These are phyloP conservation scores for Cutaneotrichosporon cyanovorans DNA, from an alignment of 1,284 basidiomycete genomes.

Conservation along the genomic window DNA sequence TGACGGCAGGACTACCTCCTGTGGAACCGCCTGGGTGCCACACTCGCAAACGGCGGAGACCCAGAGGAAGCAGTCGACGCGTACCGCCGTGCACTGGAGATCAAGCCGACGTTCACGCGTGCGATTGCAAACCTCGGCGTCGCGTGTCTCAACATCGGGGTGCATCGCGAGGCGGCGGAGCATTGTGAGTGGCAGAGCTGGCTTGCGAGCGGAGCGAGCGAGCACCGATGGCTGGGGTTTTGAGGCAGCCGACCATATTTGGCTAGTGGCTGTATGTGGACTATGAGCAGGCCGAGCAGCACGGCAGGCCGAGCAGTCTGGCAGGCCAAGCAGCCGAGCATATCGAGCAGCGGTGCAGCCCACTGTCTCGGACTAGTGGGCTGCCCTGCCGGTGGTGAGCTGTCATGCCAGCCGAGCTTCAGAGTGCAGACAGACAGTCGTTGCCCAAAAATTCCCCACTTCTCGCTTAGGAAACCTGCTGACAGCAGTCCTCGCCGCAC, in stretches of 20 bases:
- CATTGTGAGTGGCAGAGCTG: conserved; percentile 53
- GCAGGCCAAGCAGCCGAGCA: too few species aligned
- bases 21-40: conserved; percentile 95
- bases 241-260: background rate
- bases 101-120: conserved; percentile 91
- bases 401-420: too few species aligned
- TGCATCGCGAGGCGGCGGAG: conserved; percentile 91
- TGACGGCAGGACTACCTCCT: conserved; percentile 65
- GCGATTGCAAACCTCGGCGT: conserved; percentile 98
- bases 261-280: too few species aligned
- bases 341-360: too few species aligned
- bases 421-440: too few species aligned
- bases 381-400: too few species aligned
- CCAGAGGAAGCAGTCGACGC: conserved; percentile 94
- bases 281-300: too few species aligned
- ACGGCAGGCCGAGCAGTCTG: too few species aligned
- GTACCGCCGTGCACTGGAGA: conserved; percentile 84
- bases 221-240: background rate
- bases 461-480: background rate
- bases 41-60: conserved; percentile 86
- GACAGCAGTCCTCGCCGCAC: conserved; percentile 63
- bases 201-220: background rate
- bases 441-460: too few species aligned
- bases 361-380: too few species aligned
- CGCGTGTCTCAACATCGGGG: conserved; percentile 92